These are phyloP conservation scores for Boletus sp. DNA, from an alignment of 1,284 basidiomycete species.

Conservation along the genomic window DNA sequence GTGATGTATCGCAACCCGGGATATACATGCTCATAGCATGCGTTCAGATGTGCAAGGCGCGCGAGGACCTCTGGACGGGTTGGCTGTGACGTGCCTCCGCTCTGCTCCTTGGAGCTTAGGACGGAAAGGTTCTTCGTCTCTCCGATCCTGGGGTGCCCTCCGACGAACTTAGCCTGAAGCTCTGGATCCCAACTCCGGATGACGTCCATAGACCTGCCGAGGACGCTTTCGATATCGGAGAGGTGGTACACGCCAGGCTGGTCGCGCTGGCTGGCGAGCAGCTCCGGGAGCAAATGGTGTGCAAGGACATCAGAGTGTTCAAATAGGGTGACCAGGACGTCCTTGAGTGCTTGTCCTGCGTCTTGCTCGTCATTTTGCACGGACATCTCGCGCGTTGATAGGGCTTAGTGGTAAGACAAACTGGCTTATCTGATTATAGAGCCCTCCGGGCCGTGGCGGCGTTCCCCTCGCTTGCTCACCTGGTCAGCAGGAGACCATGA, in stretches of 20 bases:
- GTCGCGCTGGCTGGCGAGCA: conserved; percentile 31
- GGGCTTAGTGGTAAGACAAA: background rate
- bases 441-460: conserved; percentile 8
- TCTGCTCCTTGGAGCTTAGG: conserved; percentile 76
- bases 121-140: conserved; percentile 69
- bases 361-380: conserved; percentile 31
- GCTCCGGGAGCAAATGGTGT: conserved; percentile 53
- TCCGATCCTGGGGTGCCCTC: conserved; percentile 85
- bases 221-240: conserved; percentile 44
- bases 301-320: conserved; percentile 65
- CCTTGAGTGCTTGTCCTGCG: conserved; percentile 31
- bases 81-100: conserved; percentile 39
- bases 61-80: conserved; percentile 65
- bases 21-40: conserved; percentile 69
- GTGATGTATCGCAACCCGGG: conserved; percentile 83
- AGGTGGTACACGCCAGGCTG: conserved; percentile 3
- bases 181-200: conserved; percentile 55
- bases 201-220: conserved; percentile 54
- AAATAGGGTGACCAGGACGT: conserved; percentile 54
- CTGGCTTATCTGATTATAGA: conserved; percentile 15
- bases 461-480: conserved; percentile 1
- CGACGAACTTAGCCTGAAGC: conserved; percentile 67
- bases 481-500: conserved; percentile 5
- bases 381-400: conserved; percentile 9
- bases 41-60: conserved; percentile 66